Evolutionary conservation across 2,329 filamentous ascomycete genomes (phyloP).

Genomic region (Calonectria ilicicola): DNA sequence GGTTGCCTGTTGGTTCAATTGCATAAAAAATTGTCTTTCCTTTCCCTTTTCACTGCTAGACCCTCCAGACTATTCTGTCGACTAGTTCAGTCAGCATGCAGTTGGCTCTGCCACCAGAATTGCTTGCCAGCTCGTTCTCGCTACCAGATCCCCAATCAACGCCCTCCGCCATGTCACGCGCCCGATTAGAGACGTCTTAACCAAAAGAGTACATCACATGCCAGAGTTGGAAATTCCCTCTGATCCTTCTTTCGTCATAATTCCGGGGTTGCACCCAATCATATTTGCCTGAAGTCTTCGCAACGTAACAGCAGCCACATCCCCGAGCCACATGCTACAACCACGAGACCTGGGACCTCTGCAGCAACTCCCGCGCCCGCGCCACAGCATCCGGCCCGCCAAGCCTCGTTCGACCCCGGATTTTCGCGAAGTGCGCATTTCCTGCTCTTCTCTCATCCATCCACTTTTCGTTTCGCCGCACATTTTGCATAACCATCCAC

Average conservation of each 20-base stretch:
- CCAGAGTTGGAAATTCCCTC: neutral
- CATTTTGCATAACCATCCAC: constrained; percentile 6
- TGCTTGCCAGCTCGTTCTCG: neutral
- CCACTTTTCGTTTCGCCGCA: constrained; percentile 15
- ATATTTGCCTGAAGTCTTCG: neutral
- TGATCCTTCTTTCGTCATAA: neutral
- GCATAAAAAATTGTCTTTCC: neutral
- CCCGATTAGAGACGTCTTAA: neutral
- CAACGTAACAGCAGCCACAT: neutral
- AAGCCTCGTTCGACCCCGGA: constrained; percentile 40
- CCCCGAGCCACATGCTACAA: constrained; percentile 1
- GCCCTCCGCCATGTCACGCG: neutral
- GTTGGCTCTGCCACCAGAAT: neutral
- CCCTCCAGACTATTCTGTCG: too few relatives aligned
- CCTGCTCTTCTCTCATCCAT: constrained; percentile 30
- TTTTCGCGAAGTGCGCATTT: constrained; percentile 35
- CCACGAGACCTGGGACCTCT: constrained; percentile 14
- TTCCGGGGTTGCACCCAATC: neutral
- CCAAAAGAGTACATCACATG: constrained; percentile 7
- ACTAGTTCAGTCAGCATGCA: neutral
- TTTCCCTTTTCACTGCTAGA: neutral
- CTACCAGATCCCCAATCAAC: neutral
- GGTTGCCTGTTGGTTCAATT: neutral
- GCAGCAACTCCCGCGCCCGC: constrained; percentile 24
- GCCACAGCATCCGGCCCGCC: constrained; percentile 27